phyloP scores from a whole-genome alignment of 257 asterid species.

The Ehretia macrophylla region DNA sequence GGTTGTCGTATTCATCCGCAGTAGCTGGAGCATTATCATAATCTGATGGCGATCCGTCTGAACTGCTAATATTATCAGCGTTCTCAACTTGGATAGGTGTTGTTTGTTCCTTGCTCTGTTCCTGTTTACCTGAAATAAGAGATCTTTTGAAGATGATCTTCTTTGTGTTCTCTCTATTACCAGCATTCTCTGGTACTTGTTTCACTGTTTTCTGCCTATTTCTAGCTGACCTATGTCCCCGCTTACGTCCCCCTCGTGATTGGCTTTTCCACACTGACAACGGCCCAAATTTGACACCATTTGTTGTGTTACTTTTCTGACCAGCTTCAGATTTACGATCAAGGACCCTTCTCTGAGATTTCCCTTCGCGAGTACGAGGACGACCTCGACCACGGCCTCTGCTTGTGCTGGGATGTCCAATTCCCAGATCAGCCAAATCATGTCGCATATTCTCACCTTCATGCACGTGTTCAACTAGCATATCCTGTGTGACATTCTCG shows the following conservation, averaged over 20 bases:
- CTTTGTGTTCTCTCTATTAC: constrained; percentile 11
- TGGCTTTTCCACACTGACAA: constrained; percentile 47
- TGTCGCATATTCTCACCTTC: constrained; percentile 29
- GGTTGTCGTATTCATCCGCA: constrained; percentile 37
- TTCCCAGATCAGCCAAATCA: constrained; percentile 30
- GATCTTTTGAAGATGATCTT: constrained; percentile 16
- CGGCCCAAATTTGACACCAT: constrained; percentile 22
- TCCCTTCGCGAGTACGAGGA: constrained; percentile 40
- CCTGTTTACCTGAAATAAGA: constrained; percentile 21
- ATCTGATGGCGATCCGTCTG: constrained; percentile 46
- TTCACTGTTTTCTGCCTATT: constrained; percentile 37
- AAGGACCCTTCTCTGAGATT: constrained; percentile 28
- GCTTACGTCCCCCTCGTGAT: constrained; percentile 41
- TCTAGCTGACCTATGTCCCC: constrained; percentile 40
- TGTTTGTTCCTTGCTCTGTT: constrained; percentile 30
- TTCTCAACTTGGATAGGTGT: constrained; percentile 28
- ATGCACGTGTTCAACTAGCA: constrained; percentile 13
- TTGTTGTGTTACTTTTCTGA: constrained; percentile 15
- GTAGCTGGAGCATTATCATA: constrained; percentile 35
- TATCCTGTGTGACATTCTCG: constrained; percentile 24
- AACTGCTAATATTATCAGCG: constrained; percentile 42
- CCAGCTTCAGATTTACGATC: constrained; percentile 27
- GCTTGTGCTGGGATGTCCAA: constrained; percentile 23
- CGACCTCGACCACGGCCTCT: constrained; percentile 62
- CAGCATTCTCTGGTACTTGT: constrained; percentile 10